Percentiles rank a stretch among this genome's conserved stretches.
Conservation (phyloP, 2,329 filamentous ascomycete genomes). For the Aspergillus fumigatiaffinis region DNA sequence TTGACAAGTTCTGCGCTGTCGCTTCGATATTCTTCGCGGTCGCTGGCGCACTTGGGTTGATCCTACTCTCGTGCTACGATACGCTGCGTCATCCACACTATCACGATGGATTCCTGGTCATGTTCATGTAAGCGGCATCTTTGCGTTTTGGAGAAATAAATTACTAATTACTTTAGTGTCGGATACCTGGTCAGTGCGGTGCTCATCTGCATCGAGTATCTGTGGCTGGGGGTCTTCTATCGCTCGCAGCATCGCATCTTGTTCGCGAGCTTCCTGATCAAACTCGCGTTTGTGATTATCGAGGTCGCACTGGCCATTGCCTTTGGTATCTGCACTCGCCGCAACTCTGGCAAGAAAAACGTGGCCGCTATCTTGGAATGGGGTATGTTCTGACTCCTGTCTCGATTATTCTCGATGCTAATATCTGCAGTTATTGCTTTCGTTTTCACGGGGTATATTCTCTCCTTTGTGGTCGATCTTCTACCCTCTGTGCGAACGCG, state of each 20-base stretch:
- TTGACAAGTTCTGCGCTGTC: slow-evolving; percentile 38
- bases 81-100: slow-evolving; percentile 62
- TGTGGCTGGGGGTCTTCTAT: slow-evolving; percentile 76
- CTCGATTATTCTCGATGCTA: not conserved
- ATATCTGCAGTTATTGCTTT: slow-evolving; percentile 59
- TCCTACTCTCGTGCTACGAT: slow-evolving; percentile 82
- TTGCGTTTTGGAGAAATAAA: not conserved
- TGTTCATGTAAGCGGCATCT: slow-evolving; percentile 63
- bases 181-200: slow-evolving; percentile 84
- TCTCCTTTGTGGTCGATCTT: slow-evolving; percentile 84
- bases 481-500: slow-evolving; percentile 69
- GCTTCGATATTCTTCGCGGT: slow-evolving; percentile 58
- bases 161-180: slow-evolving; percentile 32
- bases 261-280: slow-evolving; percentile 77
- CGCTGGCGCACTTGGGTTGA: slow-evolving; percentile 72
- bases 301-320: slow-evolving; percentile 65
- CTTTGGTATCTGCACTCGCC: slow-evolving; percentile 57
- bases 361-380: slow-evolving; percentile 74
- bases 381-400: slow-evolving; percentile 32
- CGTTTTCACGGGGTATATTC: slow-evolving; percentile 81
- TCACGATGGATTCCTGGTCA: slow-evolving; percentile 71
- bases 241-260: slow-evolving; percentile 67
- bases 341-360: slow-evolving; percentile 49
- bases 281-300: slow-evolving; percentile 76
- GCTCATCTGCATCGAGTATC: slow-evolving; percentile 87